Conservation (phyloP, 2,329 filamentous ascomycete genomes). For the Zymoseptoria ardabiliae region DNA sequence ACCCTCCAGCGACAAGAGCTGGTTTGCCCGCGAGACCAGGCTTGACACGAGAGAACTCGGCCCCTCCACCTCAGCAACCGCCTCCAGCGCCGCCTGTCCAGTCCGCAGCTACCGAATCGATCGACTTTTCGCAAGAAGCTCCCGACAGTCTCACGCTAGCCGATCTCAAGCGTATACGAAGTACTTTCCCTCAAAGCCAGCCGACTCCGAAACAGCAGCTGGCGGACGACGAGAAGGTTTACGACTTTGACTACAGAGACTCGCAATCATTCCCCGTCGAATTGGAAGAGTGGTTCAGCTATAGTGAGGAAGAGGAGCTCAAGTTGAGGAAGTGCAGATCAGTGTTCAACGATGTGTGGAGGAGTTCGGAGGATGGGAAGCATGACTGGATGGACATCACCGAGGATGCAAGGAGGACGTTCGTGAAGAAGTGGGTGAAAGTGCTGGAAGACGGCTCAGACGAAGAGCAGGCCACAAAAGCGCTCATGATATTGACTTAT, state of each 20-base stretch:
- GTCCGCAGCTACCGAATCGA: slow-evolving; percentile 22
- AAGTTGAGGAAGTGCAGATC: slow-evolving; percentile 68
- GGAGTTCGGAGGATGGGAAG: slow-evolving; percentile 32
- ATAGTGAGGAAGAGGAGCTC: slow-evolving; percentile 77
- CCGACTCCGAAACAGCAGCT: slow-evolving; percentile 23
- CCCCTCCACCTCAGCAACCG: slow-evolving; percentile 36
- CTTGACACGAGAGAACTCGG: slow-evolving; percentile 35
- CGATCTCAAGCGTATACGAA: slow-evolving; percentile 40
- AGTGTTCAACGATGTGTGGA: slow-evolving; percentile 72
- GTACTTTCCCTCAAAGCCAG: slow-evolving; percentile 37
- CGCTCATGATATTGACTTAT: slow-evolving; percentile 41
- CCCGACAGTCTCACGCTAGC: slow-evolving; percentile 42
- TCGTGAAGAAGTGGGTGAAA: slow-evolving; percentile 44
- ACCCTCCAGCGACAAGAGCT: slow-evolving; percentile 16
- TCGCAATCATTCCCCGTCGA: slow-evolving; percentile 65
- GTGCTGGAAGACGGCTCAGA: slow-evolving; percentile 29
- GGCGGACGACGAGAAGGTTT: slow-evolving; percentile 39
- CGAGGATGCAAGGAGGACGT: slow-evolving; percentile 48
- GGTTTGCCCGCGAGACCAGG: slow-evolving; percentile 28
- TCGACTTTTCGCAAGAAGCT: slow-evolving; percentile 27
- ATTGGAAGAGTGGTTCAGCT: slow-evolving; percentile 95
- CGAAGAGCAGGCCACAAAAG: slow-evolving; percentile 26
- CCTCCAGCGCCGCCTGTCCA: slow-evolving; percentile 35
- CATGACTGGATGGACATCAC: slow-evolving; percentile 61
- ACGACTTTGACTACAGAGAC: slow-evolving; percentile 65